Evolutionary conservation across 768 basidiomycete species (phyloP), one percentile per base, ranked within the genome.

Genomic region (Termitomyces sp.): DNA sequence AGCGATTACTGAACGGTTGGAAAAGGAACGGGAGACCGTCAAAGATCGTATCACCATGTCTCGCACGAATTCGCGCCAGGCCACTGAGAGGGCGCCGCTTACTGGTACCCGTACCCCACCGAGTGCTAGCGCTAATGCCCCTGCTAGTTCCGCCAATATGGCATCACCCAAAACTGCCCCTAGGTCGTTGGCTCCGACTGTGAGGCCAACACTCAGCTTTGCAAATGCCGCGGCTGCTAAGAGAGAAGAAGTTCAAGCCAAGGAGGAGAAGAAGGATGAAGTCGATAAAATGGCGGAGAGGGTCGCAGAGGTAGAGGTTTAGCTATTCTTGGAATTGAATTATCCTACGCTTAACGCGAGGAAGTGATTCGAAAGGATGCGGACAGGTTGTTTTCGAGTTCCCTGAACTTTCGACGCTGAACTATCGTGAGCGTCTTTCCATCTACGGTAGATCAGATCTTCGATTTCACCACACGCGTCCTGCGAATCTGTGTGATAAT

Each of bases 121-220:
- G 5, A 60, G 70, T 41, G 61, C 68, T 22, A 61, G 68, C 45
- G 55, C 63, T 24, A 50, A 36, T 38, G 24, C 13, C 48, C 22
- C 56, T 30, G 28, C 56, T 30, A 20, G 43, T 46, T 22, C 57
- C 6, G 30, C 66, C 24, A 52, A 70, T 7, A 59, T 68, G 20
- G 54, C 68, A 65, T 67, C 74, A 14, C 59, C 72, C 44, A 68
- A 72, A 55, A 53, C 60, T 9, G 62, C 63, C 49, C 64, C 72
- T 3, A 68, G 67, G 38, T 61, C 75, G 22, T 62, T 75, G 41
- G 63, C 73, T 18, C 77, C 84, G 2, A 85, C 72, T 49, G 83
- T 92, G 14, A 79, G 90, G 54, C 86, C 91, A 0, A 77, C 81
- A 5, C 76, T 94, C 62, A 93, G 91, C 67, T 95, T 95, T 64